Conservation (phyloP, 2,329 filamentous ascomycete species). For the Phialophora verrucosa region DNA sequence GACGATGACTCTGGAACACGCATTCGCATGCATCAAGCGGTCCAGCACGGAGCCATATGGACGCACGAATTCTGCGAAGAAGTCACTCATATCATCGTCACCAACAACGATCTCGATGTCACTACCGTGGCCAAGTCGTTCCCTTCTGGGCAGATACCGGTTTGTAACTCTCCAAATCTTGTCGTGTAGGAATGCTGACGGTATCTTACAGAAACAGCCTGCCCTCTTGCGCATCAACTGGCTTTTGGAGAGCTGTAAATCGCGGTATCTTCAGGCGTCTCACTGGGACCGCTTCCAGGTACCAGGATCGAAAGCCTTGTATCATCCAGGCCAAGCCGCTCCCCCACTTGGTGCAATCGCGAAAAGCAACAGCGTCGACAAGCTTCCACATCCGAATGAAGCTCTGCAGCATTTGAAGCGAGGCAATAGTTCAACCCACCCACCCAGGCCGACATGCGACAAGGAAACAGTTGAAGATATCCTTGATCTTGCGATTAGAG, state of each 20-base stretch:
- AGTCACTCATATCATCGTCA: constrained; percentile 63
- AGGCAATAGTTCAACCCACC: neutral
- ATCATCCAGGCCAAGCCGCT: neutral
- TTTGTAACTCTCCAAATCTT: constrained; percentile 42
- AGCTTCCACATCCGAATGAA: neutral
- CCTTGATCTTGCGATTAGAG: constrained; percentile 44
- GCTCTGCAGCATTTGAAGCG: neutral
- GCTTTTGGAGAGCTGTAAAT: constrained; percentile 70
- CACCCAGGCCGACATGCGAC: constrained; percentile 41
- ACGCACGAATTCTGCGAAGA: constrained; percentile 58
- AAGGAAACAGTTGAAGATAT: constrained; percentile 22
- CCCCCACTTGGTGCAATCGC: neutral
- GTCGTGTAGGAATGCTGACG: constrained; percentile 5
- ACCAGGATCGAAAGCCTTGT: constrained; percentile 20
- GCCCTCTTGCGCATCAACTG: constrained; percentile 67
- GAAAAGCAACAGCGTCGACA: neutral
- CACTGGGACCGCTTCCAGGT: constrained; percentile 65
- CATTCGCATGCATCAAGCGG: constrained; percentile 74
- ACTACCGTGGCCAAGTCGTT: constrained; percentile 25
- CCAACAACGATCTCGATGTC: constrained; percentile 60
- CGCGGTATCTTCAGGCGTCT: constrained; percentile 63
- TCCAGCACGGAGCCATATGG: constrained; percentile 77
- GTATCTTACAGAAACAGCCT: constrained; percentile 7
- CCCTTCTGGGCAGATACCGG: constrained; percentile 44
- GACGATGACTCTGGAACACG: constrained; percentile 71